Evolutionary conservation across 108 stramenopile species (phyloP), one percentile per base, ranked within the genome.

Genomic region (Conticribra weissflogii): DNA sequence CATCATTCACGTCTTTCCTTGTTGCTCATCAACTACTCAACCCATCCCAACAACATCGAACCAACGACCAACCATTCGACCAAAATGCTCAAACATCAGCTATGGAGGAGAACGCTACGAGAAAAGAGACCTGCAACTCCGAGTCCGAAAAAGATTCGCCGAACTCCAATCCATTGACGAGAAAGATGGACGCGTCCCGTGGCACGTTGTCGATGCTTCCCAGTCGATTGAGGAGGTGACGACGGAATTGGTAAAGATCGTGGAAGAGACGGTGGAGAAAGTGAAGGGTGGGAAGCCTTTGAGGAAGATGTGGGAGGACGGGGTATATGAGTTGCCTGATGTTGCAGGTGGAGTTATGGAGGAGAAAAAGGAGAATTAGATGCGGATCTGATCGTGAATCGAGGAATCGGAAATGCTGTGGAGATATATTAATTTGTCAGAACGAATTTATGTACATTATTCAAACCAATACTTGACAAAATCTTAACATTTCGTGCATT

Each of bases 91-190:
- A n/a, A n/a, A 29, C 33, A 25, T 19, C 33, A 88, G 88, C 9
- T 90, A 87, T 66, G 94, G 94, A 52, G 88, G 81, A 16, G 94
- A 95, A 77, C 86, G 94, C 55, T 95, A 95, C 57, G 94, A 95
- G 79, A 89, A 91, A 66, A 63, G 81, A 32, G 91, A 92, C 36
- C 71, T 95, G 66, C 94, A 95, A 74, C 80, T 78, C 17, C 79
- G 89, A n/a, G 94, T 95, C 0, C 81, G 94, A 58, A 50, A 90
- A 60, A 70, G 91, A 62, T 95, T 95, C 71, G 76, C 72, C 0
- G 84, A 95, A 57, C 66, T 95, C 21, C 86, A 89, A 69, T 45
- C 50, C 17, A 48, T 88, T 32, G 91, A 95, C 51, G 79, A 82
- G 58, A 54, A 76, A 52, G 62, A 83, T 23, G 83, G 86, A 15